These are phyloP conservation scores for Sporothrix inflata DNA, from an alignment of 2,329 filamentous ascomycete species.

Conservation along the genomic window DNA sequence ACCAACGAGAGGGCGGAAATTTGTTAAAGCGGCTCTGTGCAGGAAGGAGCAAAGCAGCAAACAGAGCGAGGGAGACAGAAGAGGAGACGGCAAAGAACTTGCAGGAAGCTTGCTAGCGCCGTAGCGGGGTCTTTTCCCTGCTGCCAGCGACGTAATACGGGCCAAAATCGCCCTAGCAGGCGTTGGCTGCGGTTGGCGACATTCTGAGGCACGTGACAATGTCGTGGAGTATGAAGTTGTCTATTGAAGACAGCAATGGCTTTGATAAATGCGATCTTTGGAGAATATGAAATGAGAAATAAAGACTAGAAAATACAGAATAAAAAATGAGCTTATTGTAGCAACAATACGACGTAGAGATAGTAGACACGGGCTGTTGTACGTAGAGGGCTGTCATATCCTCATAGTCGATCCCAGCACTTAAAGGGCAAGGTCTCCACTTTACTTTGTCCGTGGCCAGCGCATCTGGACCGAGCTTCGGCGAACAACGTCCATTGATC, in stretches of 20 bases:
- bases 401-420: neutral
- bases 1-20: constrained; percentile 13
- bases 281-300: too few relatives aligned
- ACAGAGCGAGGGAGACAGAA: neutral
- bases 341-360: too few relatives aligned
- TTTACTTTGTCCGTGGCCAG: constrained; percentile 9
- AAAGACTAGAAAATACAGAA: too few relatives aligned
- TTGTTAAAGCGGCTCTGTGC: constrained; percentile 19
- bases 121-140: neutral
- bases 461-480: neutral
- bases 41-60: neutral
- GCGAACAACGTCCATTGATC: neutral
- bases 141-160: constrained; percentile 15
- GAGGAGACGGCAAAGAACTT: neutral
- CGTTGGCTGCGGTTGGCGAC: neutral
- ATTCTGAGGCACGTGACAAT: neutral
- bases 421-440: constrained; percentile 13
- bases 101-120: constrained; percentile 13
- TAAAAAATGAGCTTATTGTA: too few relatives aligned
- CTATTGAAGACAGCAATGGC: too few relatives aligned
- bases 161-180: neutral
- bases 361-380: too few relatives aligned
- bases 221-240: too few relatives aligned
- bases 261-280: too few relatives aligned
- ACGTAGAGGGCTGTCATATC: too few relatives aligned